These are phyloP conservation scores for Ganoderma sinense DNA, from an alignment of 1,284 basidiomycete species.

Conservation along the genomic window DNA sequence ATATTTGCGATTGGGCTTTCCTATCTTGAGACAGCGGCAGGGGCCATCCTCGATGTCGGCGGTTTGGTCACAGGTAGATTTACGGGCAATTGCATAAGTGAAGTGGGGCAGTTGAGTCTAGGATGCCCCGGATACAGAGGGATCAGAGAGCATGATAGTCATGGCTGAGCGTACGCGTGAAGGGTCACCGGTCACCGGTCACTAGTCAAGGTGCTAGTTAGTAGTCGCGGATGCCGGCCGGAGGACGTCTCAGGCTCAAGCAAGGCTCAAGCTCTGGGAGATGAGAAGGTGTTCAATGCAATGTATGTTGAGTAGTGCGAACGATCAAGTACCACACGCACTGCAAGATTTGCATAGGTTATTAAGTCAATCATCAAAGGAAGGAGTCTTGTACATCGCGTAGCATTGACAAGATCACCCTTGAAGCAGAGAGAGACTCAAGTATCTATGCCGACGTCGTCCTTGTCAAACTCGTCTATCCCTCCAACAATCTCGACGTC, in stretches of 20 bases:
- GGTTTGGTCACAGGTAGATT: not conserved
- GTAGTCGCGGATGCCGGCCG: too few species aligned
- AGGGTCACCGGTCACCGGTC: too few species aligned
- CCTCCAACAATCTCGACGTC: constrained; percentile 39
- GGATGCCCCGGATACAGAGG: not conserved
- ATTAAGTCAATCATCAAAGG: not conserved
- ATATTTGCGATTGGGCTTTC: too few species aligned
- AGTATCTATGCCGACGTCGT: constrained; percentile 14
- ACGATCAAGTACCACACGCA: too few species aligned
- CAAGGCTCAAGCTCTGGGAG: too few species aligned
- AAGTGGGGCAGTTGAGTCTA: not conserved
- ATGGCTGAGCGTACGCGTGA: not conserved
- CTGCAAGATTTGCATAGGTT: too few species aligned
- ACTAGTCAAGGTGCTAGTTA: too few species aligned
- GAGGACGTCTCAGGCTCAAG: too few species aligned
- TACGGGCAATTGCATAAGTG: not conserved
- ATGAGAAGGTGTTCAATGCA: too few species aligned
- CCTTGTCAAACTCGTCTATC: constrained; percentile 37
- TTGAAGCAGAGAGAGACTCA: not conserved
- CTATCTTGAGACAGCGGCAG: too few species aligned
- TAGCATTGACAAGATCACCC: not conserved
- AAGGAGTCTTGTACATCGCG: not conserved
- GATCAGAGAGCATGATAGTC: not conserved
- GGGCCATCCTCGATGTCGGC: not conserved
- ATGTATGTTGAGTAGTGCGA: too few species aligned